Evolutionary conservation across 768 basidiomycete genomes (phyloP), one percentile per base, ranked within the genome.

Genomic region (Tremella fuciformis): DNA sequence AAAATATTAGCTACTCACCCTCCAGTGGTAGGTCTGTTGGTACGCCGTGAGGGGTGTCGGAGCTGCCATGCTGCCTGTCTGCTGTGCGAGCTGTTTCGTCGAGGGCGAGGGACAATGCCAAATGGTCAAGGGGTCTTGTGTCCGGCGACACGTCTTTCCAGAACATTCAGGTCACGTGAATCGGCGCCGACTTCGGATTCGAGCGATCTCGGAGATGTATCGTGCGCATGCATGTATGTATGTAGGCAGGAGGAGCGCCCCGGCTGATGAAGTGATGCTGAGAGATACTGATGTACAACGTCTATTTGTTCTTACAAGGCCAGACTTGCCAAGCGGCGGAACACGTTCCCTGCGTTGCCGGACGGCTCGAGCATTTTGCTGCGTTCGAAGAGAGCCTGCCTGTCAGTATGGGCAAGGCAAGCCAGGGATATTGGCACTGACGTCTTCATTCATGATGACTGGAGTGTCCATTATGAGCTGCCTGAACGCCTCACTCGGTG

Each of bases 1-100:
- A 37, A 19, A 46, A 8, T 21, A 21, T 19, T 29, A 34, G 7
- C 6, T 19, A 67, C 70, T 57, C 50, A 73, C 71, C 21, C 71
- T 58, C 71, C 71, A 73, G 59, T 73, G 71, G 39, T 73, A 73
- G 13, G 71, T 69, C 59, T 73, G 71, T 46, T 73, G 71, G 41
- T 70, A 73, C 8, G 71, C 65, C 16, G 71, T 69, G n/a, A 73
- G 59, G 26, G 71, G 70, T 50, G 61, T 72, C 13, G 63, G 66
- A 24, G 66, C 63, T 22, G 57, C 58, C 66, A 67, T 67, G n/a
- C 21, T 61, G 39, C 8, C n/a, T 9, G 18, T 44, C 15, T 59
- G 29, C 29, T 4, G 11, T 34, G 11, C 29, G 29, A 34, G 29
- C 29, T 34, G 29, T 34, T 11, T 4, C 11, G 29, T 34, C 11